These are phyloP conservation scores for Candida berthetii DNA, from an alignment of 805 yeast species.

Conservation along the genomic window DNA sequence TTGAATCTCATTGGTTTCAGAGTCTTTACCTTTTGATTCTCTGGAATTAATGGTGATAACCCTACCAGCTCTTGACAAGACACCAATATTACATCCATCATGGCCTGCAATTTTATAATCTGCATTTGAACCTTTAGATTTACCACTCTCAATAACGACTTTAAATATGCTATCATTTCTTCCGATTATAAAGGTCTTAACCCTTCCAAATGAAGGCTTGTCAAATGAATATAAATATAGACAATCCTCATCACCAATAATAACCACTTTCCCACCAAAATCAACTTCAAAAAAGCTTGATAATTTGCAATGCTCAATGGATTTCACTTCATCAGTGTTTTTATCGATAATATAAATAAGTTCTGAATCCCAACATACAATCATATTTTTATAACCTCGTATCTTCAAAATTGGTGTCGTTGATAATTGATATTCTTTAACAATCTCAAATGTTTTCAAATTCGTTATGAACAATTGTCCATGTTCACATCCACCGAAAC, in stretches of 20 bases:
- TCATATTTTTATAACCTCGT: conserved; percentile 5
- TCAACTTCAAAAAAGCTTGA: conserved; percentile 16
- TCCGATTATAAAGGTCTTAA: conserved; percentile 1
- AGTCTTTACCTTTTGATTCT: conserved; percentile 1
- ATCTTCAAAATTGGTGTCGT: conserved; percentile 3
- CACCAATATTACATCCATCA: conserved; percentile 21
- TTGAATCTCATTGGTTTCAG: background rate
- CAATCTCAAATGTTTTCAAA: conserved; percentile 5
- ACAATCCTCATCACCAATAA: conserved; percentile 4
- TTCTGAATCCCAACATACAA: conserved; percentile 5
- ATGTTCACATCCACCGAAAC: conserved; percentile 15
- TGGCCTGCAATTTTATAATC: conserved; percentile 15
- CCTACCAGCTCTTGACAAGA: conserved; percentile 5
- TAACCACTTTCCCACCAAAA: conserved; percentile 12
- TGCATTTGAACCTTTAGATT: background rate
- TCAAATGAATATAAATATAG: conserved; percentile 9
- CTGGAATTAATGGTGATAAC: conserved; percentile 14
- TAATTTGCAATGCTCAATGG: conserved; percentile 2
- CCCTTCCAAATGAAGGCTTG: conserved; percentile 6
- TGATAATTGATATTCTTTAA: conserved; percentile 5
- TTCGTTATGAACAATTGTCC: conserved; percentile 14
- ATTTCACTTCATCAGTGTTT: background rate
- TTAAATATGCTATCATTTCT: conserved; percentile 5
- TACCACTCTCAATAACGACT: conserved; percentile 11
- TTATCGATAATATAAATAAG: conserved; percentile 4